Evolutionary conservation across 2,329 filamentous ascomycete species (phyloP).

Genomic region (Beauveria australis): DNA sequence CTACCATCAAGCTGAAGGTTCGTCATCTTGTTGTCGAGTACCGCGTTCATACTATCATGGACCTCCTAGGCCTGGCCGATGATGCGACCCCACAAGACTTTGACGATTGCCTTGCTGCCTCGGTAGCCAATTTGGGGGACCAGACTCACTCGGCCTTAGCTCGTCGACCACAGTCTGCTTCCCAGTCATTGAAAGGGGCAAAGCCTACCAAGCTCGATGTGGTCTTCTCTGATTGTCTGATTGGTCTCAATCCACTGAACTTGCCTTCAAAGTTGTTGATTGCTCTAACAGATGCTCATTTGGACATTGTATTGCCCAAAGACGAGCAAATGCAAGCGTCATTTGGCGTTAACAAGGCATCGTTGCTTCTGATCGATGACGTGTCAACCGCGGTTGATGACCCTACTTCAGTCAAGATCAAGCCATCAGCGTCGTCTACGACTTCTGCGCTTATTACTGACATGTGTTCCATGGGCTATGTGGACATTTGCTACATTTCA

Average conservation of each 20-base stretch:
- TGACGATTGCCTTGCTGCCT: slow-evolving; percentile 67
- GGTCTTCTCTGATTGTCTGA: slow-evolving; percentile 68
- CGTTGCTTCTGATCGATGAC: slow-evolving; percentile 76
- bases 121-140: slow-evolving; percentile 68
- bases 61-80: slow-evolving; percentile 62
- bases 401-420: slow-evolving; percentile 12
- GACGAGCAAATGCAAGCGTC: slow-evolving; percentile 55
- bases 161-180: slow-evolving; percentile 18
- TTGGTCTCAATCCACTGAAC: slow-evolving; percentile 77
- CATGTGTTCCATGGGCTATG: slow-evolving; percentile 62
- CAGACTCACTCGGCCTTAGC: slow-evolving; percentile 44
- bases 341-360: slow-evolving; percentile 69
- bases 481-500: slow-evolving; percentile 80
- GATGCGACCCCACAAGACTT: slow-evolving; percentile 64
- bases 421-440: slow-evolving; percentile 24
- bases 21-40: slow-evolving; percentile 85
- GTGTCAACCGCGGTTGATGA: slow-evolving; percentile 28
- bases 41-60: slow-evolving; percentile 73
- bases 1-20: slow-evolving; percentile 78
- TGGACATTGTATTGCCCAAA: slow-evolving; percentile 60
- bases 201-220: slow-evolving; percentile 64
- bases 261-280: slow-evolving; percentile 68
- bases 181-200: slow-evolving; percentile 22
- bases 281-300: slow-evolving; percentile 67
- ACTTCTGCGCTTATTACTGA: slow-evolving; percentile 45